These are phyloP conservation scores for Boletus reticulatus DNA, from an alignment of 768 basidiomycete species.

Conservation along the genomic window DNA sequence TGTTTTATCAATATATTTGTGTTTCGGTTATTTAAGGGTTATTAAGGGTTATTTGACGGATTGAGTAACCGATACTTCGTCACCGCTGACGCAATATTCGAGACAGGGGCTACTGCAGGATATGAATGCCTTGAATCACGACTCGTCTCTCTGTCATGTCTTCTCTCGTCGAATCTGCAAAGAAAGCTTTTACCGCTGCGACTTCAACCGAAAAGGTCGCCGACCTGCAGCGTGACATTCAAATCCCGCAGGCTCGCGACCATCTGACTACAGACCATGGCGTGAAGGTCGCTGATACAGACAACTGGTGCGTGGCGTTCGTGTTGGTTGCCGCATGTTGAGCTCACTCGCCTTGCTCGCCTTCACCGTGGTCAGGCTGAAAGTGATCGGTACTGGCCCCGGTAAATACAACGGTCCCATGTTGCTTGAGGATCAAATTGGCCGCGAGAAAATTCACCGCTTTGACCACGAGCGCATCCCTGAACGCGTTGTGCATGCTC, in stretches of 20 bases:
- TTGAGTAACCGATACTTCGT: conserved; percentile 2
- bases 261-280: conserved; percentile 62
- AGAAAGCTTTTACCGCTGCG: conserved; percentile 6
- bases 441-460: conserved; percentile 70
- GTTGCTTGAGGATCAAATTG: conserved; percentile 75
- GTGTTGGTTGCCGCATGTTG: neutral
- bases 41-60: neutral
- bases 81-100: conserved; percentile 22
- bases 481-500: conserved; percentile 74
- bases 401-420: conserved; percentile 59
- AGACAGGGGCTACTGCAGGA: conserved; percentile 6
- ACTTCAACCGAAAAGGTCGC: conserved; percentile 18
- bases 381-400: conserved; percentile 37
- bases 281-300: conserved; percentile 55
- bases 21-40: neutral
- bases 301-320: conserved; percentile 50
- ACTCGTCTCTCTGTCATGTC: conserved; percentile 8
- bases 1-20: conserved; percentile 10
- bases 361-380: conserved; percentile 44
- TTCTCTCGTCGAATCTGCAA: conserved; percentile 12
- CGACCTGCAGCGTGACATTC: conserved; percentile 26
- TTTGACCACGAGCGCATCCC: conserved; percentile 92
- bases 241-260: neutral
- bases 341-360: conserved; percentile 7
- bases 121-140: too few relatives aligned